phyloP scores from a whole-genome alignment of 768 basidiomycete species.

The Termitomyces sp. region DNA sequence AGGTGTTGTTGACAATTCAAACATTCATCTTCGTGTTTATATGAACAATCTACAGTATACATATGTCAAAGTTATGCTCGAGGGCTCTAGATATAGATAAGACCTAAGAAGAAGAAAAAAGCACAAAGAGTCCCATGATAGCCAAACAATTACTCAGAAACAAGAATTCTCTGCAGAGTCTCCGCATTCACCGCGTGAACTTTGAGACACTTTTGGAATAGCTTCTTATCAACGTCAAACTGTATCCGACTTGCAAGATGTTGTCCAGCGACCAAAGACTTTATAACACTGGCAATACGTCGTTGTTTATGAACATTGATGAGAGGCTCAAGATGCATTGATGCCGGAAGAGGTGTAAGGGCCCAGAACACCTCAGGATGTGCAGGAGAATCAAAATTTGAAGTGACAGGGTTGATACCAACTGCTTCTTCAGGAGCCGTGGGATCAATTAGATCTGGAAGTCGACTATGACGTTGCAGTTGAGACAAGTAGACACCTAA shows the following conservation, averaged over 20 bases:
- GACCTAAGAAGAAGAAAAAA: conserved; percentile 13
- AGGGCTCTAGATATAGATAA: conserved; percentile 14
- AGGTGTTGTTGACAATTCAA: background rate
- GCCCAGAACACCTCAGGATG: conserved; percentile 77
- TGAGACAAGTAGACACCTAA: conserved; percentile 75
- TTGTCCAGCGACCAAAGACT: conserved; percentile 74
- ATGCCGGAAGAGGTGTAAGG: conserved; percentile 62
- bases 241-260: conserved; percentile 73
- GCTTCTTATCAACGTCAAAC: conserved; percentile 64
- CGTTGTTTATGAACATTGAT: conserved; percentile 91
- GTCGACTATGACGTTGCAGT: conserved; percentile 52
- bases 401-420: conserved; percentile 53
- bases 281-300: conserved; percentile 73
- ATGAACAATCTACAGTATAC: conserved; percentile 4
- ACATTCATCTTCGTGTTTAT: background rate
- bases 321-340: conserved; percentile 79
- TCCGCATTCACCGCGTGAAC: conserved; percentile 59
- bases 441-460: conserved; percentile 81
- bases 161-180: conserved; percentile 42
- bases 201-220: conserved; percentile 70
- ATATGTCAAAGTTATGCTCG: conserved; percentile 7
- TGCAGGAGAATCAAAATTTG: conserved; percentile 61
- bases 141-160: conserved; percentile 16
- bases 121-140: conserved; percentile 5
- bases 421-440: conserved; percentile 69